A percentile compares a stretch with the other conserved stretches of the same genome.
Evolutionary conservation across 2,329 filamentous ascomycete genomes (phyloP).

Genomic region (Alternaria brassicicola): DNA sequence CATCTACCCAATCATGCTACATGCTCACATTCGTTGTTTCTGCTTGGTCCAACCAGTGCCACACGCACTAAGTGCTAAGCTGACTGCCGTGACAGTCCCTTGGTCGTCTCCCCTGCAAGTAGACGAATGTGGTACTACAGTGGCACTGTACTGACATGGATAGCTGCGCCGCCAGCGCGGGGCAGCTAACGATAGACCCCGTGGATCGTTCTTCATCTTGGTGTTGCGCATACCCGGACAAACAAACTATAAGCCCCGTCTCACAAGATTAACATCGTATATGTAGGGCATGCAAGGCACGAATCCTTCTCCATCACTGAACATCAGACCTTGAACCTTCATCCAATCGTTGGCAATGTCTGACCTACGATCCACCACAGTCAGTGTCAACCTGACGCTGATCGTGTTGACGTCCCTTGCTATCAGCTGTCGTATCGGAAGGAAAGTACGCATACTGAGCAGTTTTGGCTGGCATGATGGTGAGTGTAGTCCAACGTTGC

Average conservation of each 20-base stretch:
- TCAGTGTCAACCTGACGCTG: conserved; percentile 34
- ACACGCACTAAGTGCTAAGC: neutral
- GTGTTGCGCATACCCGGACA: neutral
- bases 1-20: neutral
- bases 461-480: conserved; percentile 38
- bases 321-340: neutral
- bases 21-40: neutral
- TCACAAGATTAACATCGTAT: neutral
- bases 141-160: neutral
- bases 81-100: neutral
- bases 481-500: conserved; percentile 7
- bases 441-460: conserved; percentile 30
- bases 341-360: conserved; percentile 11
- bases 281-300: conserved; percentile 2
- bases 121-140: neutral
- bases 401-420: conserved; percentile 33
- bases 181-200: neutral
- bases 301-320: neutral
- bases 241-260: conserved; percentile 1
- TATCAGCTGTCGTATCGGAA: conserved; percentile 29
- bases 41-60: neutral
- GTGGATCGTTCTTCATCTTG: neutral
- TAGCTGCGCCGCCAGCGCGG: neutral
- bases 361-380: conserved; percentile 23
- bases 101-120: neutral